Conservation (phyloP, 208 protist species). For the Strigomonas culicis region DNA sequence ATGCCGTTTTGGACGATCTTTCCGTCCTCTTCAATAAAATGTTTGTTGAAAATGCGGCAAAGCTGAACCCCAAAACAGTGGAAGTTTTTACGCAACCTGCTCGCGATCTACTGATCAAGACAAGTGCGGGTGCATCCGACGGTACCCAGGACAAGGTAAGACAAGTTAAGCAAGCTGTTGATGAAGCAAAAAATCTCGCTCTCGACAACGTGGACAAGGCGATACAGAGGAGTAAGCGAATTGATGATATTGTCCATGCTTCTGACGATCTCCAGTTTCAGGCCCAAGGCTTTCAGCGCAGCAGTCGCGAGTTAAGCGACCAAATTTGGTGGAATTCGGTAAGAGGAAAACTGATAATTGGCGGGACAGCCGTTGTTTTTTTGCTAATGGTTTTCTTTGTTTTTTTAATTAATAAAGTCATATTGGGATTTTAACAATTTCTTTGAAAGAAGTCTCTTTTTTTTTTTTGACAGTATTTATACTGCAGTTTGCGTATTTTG, state of each 20-base stretch:
- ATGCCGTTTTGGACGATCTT: slow-evolving; percentile 68
- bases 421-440: slow-evolving; percentile 10
- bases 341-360: slow-evolving; percentile 70
- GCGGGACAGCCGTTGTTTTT: slow-evolving; percentile 51
- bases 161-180: slow-evolving; percentile 69
- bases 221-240: slow-evolving; percentile 73
- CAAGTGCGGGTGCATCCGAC: not conserved
- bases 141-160: slow-evolving; percentile 54
- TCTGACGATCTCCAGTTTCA: slow-evolving; percentile 88
- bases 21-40: slow-evolving; percentile 77
- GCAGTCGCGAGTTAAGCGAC: slow-evolving; percentile 71
- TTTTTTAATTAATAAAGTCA: slow-evolving; percentile 37
- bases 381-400: slow-evolving; percentile 76
- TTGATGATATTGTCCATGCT: slow-evolving; percentile 88
- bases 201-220: slow-evolving; percentile 84
- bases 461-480: slow-evolving; percentile 5
- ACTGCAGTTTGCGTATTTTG: not conserved
- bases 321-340: slow-evolving; percentile 89
- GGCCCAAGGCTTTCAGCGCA: slow-evolving; percentile 84
- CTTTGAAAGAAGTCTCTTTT: slow-evolving; percentile 5
- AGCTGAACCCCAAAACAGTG: slow-evolving; percentile 53
- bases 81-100: slow-evolving; percentile 70
- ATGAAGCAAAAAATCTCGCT: slow-evolving; percentile 80
- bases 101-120: slow-evolving; percentile 56
- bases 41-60: slow-evolving; percentile 70